A percentile compares a stretch with the other conserved stretches of the same genome.
phyloP scores from a whole-genome alignment of 2,329 filamentous ascomycete genomes.

The Aspergillus sp. region DNA sequence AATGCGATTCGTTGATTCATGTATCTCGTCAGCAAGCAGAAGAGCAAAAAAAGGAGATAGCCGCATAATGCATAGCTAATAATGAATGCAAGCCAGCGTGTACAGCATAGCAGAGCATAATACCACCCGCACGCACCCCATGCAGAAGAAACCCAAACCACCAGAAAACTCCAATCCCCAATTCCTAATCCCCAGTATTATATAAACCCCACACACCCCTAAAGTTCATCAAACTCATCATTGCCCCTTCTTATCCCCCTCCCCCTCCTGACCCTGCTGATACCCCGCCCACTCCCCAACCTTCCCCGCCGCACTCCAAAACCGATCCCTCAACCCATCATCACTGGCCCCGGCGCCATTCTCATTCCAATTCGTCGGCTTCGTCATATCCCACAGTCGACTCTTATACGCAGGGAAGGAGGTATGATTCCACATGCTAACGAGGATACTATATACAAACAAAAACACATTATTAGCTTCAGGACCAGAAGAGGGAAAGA shows the following conservation, averaged over 20 bases:
- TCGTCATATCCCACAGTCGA: conserved; percentile 44
- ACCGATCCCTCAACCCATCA: conserved; percentile 27
- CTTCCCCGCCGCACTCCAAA: background rate
- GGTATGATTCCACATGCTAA: conserved; percentile 53
- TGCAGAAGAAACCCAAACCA: too few relatives aligned
- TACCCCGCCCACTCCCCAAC: conserved; percentile 9
- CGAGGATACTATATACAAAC: conserved; percentile 42
- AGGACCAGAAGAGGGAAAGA: background rate
- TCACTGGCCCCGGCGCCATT: background rate
- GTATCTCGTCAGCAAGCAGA: background rate
- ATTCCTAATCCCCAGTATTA: too few relatives aligned
- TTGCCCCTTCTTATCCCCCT: background rate
- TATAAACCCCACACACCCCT: too few relatives aligned
- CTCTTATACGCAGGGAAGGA: conserved; percentile 51
- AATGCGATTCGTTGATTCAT: background rate
- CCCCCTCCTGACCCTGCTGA: background rate
- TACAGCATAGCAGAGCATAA: background rate
- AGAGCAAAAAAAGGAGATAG: background rate
- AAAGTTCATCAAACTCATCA: background rate
- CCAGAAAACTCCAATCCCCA: too few relatives aligned
- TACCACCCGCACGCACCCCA: background rate
- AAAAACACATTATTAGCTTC: too few relatives aligned
- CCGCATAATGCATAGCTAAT: background rate
- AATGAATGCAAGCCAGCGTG: background rate
- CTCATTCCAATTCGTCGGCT: conserved; percentile 14